Base-by-base conservation (phyloP, 441 rosid genomes). In the Biscutella auriculata region DNA sequence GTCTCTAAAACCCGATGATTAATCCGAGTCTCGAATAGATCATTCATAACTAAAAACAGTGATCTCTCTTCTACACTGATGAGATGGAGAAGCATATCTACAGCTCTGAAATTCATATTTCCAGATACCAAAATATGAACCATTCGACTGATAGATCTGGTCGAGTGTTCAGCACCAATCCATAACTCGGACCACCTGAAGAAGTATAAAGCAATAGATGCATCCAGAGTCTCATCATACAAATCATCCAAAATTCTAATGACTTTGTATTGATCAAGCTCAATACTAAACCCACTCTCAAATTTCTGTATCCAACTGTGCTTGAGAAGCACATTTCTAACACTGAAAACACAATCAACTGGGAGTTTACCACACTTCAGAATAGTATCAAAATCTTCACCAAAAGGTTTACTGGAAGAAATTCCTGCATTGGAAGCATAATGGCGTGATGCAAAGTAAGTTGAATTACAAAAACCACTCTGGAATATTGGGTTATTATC, bases 111-210 rank as follows among this genome's bases (percentile, higher is more conserved):
- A 55, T 65, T 72, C 79, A 70, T 58, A 27, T 75, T 75, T 39
- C 79, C 70, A 1, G 76, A 65, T 12, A 73, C 76, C 65, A 75
- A 43, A 49, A 75, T 55, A 55, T 70, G 82, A 50, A 75, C 19
- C 79, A 73, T 68, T 21, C 65, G 55, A 30, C 76, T 53, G 5
- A 57, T 47, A 5, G 73, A 36, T 60, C 17, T 71, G 40, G 27
- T 34, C 5, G 77, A 67, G 13, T 61, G 72, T 53, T 33, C 28
- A 21, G 40, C 30, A 10, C 76, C 76, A 48, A 61, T 61, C 59
- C 65, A 67, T 32, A 64, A 65, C 60, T 76, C 72, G 6, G 76
- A 76, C 81, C 73, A 73, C 53, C 52, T 70, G 27, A 76, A 73
- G 74, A 76, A 70, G 51, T 73, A 65, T 5, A 59, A 27, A 66